Percentiles rank a stretch among this genome's conserved stretches.
These are phyloP conservation scores for Malassezia restricta DNA, from an alignment of 1,284 basidiomycete species.

Conservation along the genomic window DNA sequence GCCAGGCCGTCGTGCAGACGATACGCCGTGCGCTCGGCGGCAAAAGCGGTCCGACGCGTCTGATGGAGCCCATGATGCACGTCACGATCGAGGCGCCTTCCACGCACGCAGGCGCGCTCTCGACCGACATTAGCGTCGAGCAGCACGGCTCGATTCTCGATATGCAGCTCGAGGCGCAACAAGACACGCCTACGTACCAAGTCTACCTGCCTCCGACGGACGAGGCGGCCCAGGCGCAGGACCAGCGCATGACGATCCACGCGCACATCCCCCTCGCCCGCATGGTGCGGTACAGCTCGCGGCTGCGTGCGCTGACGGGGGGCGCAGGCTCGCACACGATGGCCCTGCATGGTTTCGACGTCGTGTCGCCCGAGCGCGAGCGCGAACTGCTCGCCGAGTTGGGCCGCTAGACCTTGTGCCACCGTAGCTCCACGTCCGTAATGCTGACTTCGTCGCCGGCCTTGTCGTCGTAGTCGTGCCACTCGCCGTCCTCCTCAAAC, in stretches of 20 bases:
- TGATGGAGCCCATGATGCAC: slow-evolving; percentile 44
- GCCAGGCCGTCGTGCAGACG: slow-evolving; percentile 19
- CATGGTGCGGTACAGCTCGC: slow-evolving; percentile 66
- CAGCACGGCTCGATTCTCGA: slow-evolving; percentile 33
- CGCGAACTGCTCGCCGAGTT: slow-evolving; percentile 28
- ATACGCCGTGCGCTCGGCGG: slow-evolving; percentile 23
- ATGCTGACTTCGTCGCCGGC: slow-evolving; percentile 33
- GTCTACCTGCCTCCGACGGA: slow-evolving; percentile 58
- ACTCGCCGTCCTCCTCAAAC: slow-evolving; percentile 40
- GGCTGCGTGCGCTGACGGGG: slow-evolving; percentile 65
- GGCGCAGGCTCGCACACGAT: slow-evolving; percentile 71
- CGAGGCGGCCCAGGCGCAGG: slow-evolving; percentile 18
- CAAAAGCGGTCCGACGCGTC: slow-evolving; percentile 2
- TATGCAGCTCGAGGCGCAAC: slow-evolving; percentile 51
- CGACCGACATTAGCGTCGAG: slow-evolving; percentile 34
- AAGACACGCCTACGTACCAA: slow-evolving; percentile 52
- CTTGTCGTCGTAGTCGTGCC: slow-evolving; percentile 46
- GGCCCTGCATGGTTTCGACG: slow-evolving; percentile 62
- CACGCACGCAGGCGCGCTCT: slow-evolving; percentile 29
- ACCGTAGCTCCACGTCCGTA: slow-evolving; percentile 27
- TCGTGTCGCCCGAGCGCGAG: slow-evolving; percentile 25
- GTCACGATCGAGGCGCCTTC: slow-evolving; percentile 26
- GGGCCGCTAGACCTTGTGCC: slow-evolving; percentile 22
- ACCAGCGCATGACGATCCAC: slow-evolving; percentile 48
- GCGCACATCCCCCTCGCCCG: slow-evolving; percentile 62